Conservation (phyloP, 495 filamentous ascomycete species). For the Aspergillus leporis region DNA sequence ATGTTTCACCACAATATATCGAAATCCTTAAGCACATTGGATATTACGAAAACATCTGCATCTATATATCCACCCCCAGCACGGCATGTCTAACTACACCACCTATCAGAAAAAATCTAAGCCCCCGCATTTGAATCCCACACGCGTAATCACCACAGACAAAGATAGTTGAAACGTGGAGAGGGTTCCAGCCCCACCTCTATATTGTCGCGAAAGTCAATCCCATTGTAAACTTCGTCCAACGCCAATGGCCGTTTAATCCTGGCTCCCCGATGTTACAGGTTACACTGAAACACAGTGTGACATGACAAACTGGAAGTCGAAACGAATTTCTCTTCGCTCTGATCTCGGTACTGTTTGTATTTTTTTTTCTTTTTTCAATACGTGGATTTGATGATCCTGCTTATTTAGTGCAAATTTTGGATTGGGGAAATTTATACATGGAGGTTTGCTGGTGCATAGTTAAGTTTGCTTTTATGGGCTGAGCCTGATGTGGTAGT, state of each 20-base stretch:
- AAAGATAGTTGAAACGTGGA: not conserved
- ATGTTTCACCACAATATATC: not conserved
- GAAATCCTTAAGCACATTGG: not conserved
- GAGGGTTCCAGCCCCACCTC: not conserved
- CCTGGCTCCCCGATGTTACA: not conserved
- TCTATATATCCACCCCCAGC: not conserved
- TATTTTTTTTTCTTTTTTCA: conserved; percentile 1
- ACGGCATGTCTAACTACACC: not conserved
- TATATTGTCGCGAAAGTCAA: not conserved
- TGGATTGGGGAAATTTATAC: not conserved
- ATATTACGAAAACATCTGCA: not conserved
- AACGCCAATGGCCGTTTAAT: not conserved
- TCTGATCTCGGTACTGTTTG: not conserved
- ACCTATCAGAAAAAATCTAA: not conserved
- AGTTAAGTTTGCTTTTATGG: too few relatives aligned
- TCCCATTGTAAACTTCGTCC: not conserved
- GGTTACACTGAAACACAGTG: not conserved
- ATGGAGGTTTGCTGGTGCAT: not conserved
- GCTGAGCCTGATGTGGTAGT: not conserved
- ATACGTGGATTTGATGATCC: too few relatives aligned
- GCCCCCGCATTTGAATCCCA: not conserved
- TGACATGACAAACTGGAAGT: not conserved
- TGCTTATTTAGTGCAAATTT: too few relatives aligned
- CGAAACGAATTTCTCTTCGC: not conserved
- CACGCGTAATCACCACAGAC: not conserved